phyloP scores from a whole-genome alignment of 495 filamentous ascomycete genomes.

The Podospora bellae-mahoneyi region DNA sequence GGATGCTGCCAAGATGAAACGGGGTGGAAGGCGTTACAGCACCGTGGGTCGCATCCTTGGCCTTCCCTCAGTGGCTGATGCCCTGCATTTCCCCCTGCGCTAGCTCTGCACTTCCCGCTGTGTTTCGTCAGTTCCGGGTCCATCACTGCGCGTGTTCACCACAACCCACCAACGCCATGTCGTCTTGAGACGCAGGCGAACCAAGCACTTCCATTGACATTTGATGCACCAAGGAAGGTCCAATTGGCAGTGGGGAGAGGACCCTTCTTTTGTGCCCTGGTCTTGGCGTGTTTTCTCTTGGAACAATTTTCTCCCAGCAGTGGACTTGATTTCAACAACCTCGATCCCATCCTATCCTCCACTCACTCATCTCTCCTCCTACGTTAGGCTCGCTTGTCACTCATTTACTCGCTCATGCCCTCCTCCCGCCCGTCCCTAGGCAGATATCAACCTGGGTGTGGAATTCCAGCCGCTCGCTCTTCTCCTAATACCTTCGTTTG shows the following conservation, averaged over 20 bases:
- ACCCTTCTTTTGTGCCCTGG: neutral
- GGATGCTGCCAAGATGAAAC: constrained; percentile 18
- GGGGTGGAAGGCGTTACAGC: constrained; percentile 5
- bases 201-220: neutral
- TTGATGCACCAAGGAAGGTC: neutral
- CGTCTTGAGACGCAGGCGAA: constrained; percentile 10
- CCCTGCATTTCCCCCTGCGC: neutral
- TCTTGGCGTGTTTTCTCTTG: neutral
- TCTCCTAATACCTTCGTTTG: constrained; percentile 11
- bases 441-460: neutral
- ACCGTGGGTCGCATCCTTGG: neutral
- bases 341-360: constrained; percentile 1
- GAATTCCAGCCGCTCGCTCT: neutral
- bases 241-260: constrained; percentile 6
- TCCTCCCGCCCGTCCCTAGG: neutral
- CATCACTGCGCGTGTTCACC: constrained; percentile 2
- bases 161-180: constrained; percentile 10
- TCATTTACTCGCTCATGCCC: too few species aligned
- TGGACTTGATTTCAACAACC: neutral
- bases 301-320: neutral
- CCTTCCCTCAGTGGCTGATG: constrained; percentile 13
- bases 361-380: too few species aligned
- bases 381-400: too few species aligned
- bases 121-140: constrained; percentile 12
- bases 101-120: neutral